A percentile compares a stretch with the other conserved stretches of the same genome.
These are phyloP conservation scores for Microdochium trichocladiopsis DNA, from an alignment of 2,329 filamentous ascomycete genomes.

Conservation along the genomic window DNA sequence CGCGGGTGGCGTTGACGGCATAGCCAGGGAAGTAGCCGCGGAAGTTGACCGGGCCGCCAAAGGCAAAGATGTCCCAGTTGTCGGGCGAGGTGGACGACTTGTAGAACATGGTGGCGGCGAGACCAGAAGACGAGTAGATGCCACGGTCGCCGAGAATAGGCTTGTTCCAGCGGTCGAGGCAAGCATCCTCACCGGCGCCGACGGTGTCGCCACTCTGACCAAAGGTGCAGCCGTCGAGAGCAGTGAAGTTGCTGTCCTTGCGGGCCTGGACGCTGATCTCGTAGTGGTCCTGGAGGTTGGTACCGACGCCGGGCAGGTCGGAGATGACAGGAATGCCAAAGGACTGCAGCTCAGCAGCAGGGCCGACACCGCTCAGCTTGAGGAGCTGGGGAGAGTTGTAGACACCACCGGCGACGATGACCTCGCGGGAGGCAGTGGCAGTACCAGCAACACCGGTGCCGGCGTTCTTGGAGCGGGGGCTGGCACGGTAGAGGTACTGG, in stretches of 20 bases:
- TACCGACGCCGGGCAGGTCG: conserved; percentile 50
- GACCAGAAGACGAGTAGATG: conserved; percentile 24
- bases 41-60: conserved; percentile 30
- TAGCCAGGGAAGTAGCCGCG: conserved; percentile 31
- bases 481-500: conserved; percentile 36
- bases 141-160: conserved; percentile 14
- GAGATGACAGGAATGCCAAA: conserved; percentile 31
- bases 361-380: conserved; percentile 40
- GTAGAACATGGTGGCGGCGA: conserved; percentile 21
- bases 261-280: conserved; percentile 37
- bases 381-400: conserved; percentile 47
- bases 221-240: conserved; percentile 26
- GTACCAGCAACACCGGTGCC: conserved; percentile 20
- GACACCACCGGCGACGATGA: conserved; percentile 41
- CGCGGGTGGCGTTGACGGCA: conserved; percentile 17
- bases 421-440: conserved; percentile 34
- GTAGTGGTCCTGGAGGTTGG: conserved; percentile 50
- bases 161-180: conserved; percentile 16
- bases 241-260: conserved; percentile 26
- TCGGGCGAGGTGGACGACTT: conserved; percentile 14
- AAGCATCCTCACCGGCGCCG: conserved; percentile 23
- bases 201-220: conserved; percentile 13
- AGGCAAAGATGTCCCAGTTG: conserved; percentile 25
- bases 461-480: conserved; percentile 21
- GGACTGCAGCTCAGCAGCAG: conserved; percentile 26